phyloP scores from a whole-genome alignment of 2,329 filamentous ascomycete species.

The Torrubiella hemipterigena region DNA sequence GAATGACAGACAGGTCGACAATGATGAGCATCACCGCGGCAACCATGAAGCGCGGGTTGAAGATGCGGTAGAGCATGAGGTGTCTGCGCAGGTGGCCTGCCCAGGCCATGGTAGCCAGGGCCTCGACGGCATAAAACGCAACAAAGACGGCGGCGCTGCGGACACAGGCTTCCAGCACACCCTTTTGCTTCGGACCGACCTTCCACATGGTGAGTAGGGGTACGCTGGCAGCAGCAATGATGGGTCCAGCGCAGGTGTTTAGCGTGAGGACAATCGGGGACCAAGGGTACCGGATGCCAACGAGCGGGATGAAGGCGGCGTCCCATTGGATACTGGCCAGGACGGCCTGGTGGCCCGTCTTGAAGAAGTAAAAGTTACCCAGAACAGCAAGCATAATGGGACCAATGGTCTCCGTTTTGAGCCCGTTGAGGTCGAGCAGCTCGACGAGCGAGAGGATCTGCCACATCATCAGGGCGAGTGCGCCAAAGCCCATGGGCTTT shows the following conservation, averaged over 20 bases:
- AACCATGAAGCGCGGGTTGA: slow-evolving; percentile 82
- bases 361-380: slow-evolving; percentile 92
- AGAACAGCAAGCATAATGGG: slow-evolving; percentile 78
- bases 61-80: slow-evolving; percentile 93
- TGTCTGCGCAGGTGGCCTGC: slow-evolving; percentile 79
- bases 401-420: slow-evolving; percentile 62
- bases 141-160: slow-evolving; percentile 64
- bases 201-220: slow-evolving; percentile 86
- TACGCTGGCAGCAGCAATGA: slow-evolving; percentile 67
- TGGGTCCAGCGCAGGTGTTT: slow-evolving; percentile 84
- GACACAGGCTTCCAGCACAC: slow-evolving; percentile 57
- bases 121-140: slow-evolving; percentile 71
- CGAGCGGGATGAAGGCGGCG: slow-evolving; percentile 79
- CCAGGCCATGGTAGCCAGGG: slow-evolving; percentile 80
- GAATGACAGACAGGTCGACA: slow-evolving; percentile 62
- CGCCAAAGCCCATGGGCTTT: slow-evolving; percentile 88
- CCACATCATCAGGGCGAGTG: slow-evolving; percentile 72
- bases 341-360: slow-evolving; percentile 89
- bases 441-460: slow-evolving; percentile 73
- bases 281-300: slow-evolving; percentile 79
- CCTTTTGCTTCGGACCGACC: slow-evolving; percentile 60
- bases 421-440: slow-evolving; percentile 46
- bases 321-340: slow-evolving; percentile 92
- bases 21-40: slow-evolving; percentile 59
- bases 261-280: slow-evolving; percentile 67